These are phyloP conservation scores for Luzula sylvatica DNA, from an alignment of 176 grass and related monocot genomes.

Conservation along the genomic window DNA sequence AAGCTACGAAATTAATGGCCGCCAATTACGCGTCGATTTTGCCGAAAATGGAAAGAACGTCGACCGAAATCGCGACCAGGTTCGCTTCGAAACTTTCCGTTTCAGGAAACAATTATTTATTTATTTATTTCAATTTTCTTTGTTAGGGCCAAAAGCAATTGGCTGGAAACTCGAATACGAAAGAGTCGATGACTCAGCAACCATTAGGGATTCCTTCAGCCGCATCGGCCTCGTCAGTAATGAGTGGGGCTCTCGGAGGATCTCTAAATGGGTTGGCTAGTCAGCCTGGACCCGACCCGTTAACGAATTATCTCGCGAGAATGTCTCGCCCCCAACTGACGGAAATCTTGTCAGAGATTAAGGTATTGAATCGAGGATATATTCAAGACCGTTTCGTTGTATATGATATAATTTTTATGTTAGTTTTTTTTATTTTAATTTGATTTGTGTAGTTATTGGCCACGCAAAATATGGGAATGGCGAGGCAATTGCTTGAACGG, in stretches of 20 bases:
- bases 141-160: constrained; percentile 80
- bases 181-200: constrained; percentile 50
- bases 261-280: constrained; percentile 53
- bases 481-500: constrained; percentile 53
- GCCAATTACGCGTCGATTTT: constrained; percentile 96
- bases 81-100: constrained; percentile 24
- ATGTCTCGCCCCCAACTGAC: constrained; percentile 76
- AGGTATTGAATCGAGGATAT: too few relatives aligned
- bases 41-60: constrained; percentile 95
- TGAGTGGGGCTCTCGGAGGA: constrained; percentile 64
- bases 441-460: constrained; percentile 37
- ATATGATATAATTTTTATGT: too few relatives aligned
- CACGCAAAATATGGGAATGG: constrained; percentile 57
- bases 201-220: constrained; percentile 63
- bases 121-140: too few relatives aligned
- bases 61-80: constrained; percentile 98
- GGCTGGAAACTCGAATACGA: constrained; percentile 23
- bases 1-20: constrained; percentile 94
- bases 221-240: constrained; percentile 61
- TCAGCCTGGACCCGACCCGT: constrained; percentile 70
- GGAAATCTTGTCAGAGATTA: constrained; percentile 77
- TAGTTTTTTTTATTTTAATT: background rate
- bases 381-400: too few relatives aligned
- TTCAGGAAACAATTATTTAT: constrained; percentile 2
- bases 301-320: constrained; percentile 84